Base-by-base conservation (phyloP, 108 stramenopile species). In the Nitzschia palea region DNA sequence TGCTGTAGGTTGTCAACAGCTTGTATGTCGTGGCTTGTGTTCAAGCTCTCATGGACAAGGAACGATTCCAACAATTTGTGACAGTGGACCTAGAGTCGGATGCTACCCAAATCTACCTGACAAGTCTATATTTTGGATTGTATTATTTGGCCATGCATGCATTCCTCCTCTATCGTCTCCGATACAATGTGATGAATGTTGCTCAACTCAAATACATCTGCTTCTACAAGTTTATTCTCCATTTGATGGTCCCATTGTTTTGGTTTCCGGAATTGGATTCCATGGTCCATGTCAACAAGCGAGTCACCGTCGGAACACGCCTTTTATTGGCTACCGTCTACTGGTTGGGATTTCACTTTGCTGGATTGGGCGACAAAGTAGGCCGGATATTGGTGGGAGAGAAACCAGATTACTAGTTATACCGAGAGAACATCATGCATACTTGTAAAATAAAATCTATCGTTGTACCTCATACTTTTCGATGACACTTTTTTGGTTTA, bases 261-360 rank as follows among this genome's bases (percentile, higher is more conserved):
- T 48, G 47, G 47, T 20, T 48, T 48, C 47, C 47, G 18, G 47
- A 48, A 20, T 48, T 48, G 15, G 47, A 48, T 20, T 20, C 47
- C n/a, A 4, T 4, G 4, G 18, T 48, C 9, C 47, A 48, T 48
- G 47, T 48, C 18, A 20, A 48, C 47, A 48, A 48, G n/a, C 9
- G 17, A 48, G n/a, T 48, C 47, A 48, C 47, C 15, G 4, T 48
- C 4, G 47, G 47, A 18, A 48, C 47, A 8, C 47, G 47, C 47
- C 18, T 48, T 4, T 48, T 48, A 5, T 48, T 48, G 47, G 47
- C n/a, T 4, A 20, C 22, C 47, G 47, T 48, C 17, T 48, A 48
- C 22, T 48, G 47, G 47, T 20, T 48, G 47, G 47, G 47, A 8
- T 48, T 18, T 20, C 47, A 48, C 47, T 48, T n/a, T 48, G 47